Conservation (phyloP, 352 stramenopile species). For the Phytopythium montanum region DNA sequence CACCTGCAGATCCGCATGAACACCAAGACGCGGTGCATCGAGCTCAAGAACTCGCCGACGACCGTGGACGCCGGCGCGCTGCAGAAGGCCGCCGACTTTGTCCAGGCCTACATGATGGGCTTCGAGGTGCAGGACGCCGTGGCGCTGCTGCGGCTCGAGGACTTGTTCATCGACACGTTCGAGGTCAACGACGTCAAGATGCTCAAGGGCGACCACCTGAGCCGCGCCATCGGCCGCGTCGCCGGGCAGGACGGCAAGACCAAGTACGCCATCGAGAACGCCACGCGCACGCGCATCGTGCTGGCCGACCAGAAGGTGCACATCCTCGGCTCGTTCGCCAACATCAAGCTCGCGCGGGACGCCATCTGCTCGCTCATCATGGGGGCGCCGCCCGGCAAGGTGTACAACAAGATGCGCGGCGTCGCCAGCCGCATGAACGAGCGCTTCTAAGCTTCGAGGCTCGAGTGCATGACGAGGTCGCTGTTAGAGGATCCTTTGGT, state of each 20-base stretch:
- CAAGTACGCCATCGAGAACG: conserved; percentile 99
- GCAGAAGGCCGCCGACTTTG: conserved; percentile 97
- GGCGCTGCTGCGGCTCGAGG: conserved; percentile 97
- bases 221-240: conserved; percentile 97
- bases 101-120: conserved; percentile 99
- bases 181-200: conserved; percentile 97
- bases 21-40: conserved; percentile 97
- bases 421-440: conserved; percentile 98
- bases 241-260: conserved; percentile 99
- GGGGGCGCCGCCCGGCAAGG: conserved; percentile 98
- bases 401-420: conserved; percentile 99
- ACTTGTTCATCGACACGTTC: conserved; percentile 99
- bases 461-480: neutral
- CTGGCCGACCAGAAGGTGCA: conserved; percentile 98
- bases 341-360: conserved; percentile 97
- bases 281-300: conserved; percentile 98
- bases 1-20: conserved; percentile 99
- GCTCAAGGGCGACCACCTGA: conserved; percentile 98
- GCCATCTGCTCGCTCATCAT: conserved; percentile 92
- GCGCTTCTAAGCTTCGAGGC: conserved; percentile 76
- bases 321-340: conserved; percentile 97
- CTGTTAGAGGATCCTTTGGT: neutral
- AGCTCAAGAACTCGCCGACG: conserved; percentile 95
- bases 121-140: conserved; percentile 98
- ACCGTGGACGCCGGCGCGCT: conserved; percentile 93